phyloP scores from a whole-genome alignment of 2,329 filamentous ascomycete genomes.

The Penicillium vulpinum region DNA sequence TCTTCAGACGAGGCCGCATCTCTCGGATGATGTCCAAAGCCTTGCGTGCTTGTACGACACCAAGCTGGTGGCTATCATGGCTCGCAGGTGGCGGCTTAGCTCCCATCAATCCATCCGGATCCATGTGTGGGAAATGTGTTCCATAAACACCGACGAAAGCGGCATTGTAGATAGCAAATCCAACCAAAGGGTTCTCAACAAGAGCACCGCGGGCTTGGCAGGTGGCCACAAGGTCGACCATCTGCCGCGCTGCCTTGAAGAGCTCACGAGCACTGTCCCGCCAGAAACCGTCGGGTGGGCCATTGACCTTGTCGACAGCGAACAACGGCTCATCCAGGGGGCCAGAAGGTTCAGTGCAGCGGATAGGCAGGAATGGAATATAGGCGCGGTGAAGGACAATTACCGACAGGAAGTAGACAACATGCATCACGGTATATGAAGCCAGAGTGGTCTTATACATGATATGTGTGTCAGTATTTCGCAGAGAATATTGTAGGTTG shows the following conservation, averaged over 20 bases:
- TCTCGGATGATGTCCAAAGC: slow-evolving; percentile 42
- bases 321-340: slow-evolving; percentile 54
- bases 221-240: slow-evolving; percentile 54
- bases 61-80: slow-evolving; percentile 31
- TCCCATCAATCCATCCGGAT: slow-evolving; percentile 52
- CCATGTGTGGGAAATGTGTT: slow-evolving; percentile 58
- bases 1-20: slow-evolving; percentile 43
- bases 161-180: slow-evolving; percentile 57
- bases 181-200: slow-evolving; percentile 57
- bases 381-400: slow-evolving; percentile 59
- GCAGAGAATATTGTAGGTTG: slow-evolving; percentile 52
- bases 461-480: slow-evolving; percentile 57
- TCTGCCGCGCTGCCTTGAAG: slow-evolving; percentile 54
- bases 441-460: slow-evolving; percentile 52
- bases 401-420: slow-evolving; percentile 54
- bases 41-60: slow-evolving; percentile 38
- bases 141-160: slow-evolving; percentile 55
- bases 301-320: slow-evolving; percentile 42
- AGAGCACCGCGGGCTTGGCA: slow-evolving; percentile 54
- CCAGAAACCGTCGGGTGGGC: slow-evolving; percentile 53
- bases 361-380: slow-evolving; percentile 55
- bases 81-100: slow-evolving; percentile 26
- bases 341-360: slow-evolving; percentile 51
- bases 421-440: slow-evolving; percentile 57
- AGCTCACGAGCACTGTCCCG: slow-evolving; percentile 51